phyloP scores from a whole-genome alignment of 352 stramenopile genomes.

The Globisporangium camurandrum region DNA sequence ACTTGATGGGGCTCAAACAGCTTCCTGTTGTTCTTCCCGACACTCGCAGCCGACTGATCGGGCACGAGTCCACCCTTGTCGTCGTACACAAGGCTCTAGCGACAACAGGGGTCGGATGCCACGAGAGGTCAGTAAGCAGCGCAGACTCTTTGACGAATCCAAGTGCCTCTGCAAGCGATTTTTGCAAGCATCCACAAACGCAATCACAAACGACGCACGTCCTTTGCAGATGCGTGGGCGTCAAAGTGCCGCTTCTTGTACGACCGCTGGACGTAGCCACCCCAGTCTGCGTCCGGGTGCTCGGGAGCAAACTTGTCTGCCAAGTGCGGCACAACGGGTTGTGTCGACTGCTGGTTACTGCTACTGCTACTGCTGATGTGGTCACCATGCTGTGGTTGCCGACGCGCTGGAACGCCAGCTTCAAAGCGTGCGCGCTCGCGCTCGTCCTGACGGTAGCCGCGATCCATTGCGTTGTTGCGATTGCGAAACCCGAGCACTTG shows the following conservation, averaged over 20 bases:
- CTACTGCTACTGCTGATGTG: conserved; percentile 3
- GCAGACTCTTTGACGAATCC: too few relatives aligned
- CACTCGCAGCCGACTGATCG: conserved; percentile 10
- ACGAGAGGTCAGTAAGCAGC: too few relatives aligned
- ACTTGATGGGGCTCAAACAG: conserved; percentile 50
- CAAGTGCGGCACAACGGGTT: conserved; percentile 32
- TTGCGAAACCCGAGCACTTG: too few relatives aligned
- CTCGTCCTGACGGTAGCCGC: conserved; percentile 31
- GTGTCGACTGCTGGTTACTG: conserved; percentile 6
- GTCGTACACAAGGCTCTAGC: conserved; percentile 44
- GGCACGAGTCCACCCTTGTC: conserved; percentile 56
- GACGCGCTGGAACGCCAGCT: conserved; percentile 8
- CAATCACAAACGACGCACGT: conserved; percentile 19
- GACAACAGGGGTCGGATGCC: not conserved
- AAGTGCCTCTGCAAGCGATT: too few relatives aligned
- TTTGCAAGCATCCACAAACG: too few relatives aligned
- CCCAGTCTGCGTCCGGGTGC: conserved; percentile 71
- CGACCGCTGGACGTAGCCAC: conserved; percentile 47
- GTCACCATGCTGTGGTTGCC: not conserved
- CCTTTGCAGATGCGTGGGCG: conserved; percentile 27
- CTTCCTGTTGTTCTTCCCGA: conserved; percentile 29
- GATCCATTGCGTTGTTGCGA: conserved; percentile 27
- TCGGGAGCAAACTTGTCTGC: conserved; percentile 67
- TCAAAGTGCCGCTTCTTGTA: conserved; percentile 63
- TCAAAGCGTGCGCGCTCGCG: conserved; percentile 27